Percentiles rank a stretch among this genome's conserved stretches.
These are phyloP conservation scores for Ettlia oleoabundans DNA, from an alignment of 139 green algal genomes.

Conservation along the genomic window DNA sequence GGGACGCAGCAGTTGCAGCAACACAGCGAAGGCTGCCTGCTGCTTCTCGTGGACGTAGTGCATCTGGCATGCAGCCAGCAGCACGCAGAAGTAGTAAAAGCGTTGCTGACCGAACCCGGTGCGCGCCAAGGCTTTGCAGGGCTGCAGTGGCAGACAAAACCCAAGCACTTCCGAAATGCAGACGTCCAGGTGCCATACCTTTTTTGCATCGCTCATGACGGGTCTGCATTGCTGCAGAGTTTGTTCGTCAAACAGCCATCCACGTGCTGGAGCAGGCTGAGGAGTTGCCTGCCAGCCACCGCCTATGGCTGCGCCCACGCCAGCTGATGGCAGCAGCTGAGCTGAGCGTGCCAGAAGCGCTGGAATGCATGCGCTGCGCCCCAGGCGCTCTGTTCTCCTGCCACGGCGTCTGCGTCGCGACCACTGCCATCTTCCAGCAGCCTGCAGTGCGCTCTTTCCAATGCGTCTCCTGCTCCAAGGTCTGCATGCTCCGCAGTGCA, in stretches of 20 bases:
- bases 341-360: background rate
- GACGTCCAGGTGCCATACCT: too few species aligned
- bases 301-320: conserved; percentile 19
- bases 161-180: too few species aligned
- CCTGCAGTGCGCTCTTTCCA: background rate
- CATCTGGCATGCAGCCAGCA: conserved; percentile 1
- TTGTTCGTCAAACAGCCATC: background rate
- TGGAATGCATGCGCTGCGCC: conserved; percentile 1
- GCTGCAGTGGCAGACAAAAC: too few species aligned
- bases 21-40: background rate
- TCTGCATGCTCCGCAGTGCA: background rate
- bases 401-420: conserved; percentile 7
- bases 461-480: background rate
- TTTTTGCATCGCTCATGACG: background rate
- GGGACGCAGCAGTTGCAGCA: background rate
- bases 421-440: conserved; percentile 1
- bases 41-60: background rate
- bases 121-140: background rate
- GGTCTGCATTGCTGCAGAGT: background rate
- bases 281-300: background rate
- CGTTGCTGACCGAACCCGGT: background rate
- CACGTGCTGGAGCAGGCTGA: background rate
- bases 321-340: background rate
- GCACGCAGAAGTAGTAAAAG: background rate
- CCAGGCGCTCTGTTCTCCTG: background rate